Percentiles rank a stretch among this genome's conserved stretches.
Conservation (phyloP, 805 yeast genomes). For the Cyberlindnera meyerae region DNA sequence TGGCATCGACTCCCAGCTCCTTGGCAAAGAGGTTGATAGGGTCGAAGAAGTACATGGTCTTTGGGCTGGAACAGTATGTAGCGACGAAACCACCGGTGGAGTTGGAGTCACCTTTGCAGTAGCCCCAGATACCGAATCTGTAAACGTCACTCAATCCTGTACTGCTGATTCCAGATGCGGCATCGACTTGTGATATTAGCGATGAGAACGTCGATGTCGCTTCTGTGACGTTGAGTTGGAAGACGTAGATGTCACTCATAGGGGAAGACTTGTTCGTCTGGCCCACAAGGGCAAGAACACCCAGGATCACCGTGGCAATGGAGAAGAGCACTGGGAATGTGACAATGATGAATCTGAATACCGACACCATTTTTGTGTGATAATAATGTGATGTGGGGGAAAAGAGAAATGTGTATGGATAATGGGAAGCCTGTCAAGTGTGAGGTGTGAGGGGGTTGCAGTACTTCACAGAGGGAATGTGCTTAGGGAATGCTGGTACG, state of each 20-base stretch:
- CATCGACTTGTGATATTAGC: neutral
- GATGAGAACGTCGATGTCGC: slow-evolving; percentile 5
- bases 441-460: too few species aligned
- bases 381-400: neutral
- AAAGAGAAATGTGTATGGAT: too few species aligned
- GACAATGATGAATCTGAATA: slow-evolving; percentile 25
- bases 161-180: slow-evolving; percentile 4
- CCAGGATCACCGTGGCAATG: slow-evolving; percentile 41
- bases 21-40: slow-evolving; percentile 35
- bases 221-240: slow-evolving; percentile 41
- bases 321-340: slow-evolving; percentile 29
- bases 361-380: slow-evolving; percentile 19
- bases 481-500: too few species aligned
- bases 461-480: too few species aligned
- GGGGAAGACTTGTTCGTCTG: slow-evolving; percentile 39
- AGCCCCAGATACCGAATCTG: slow-evolving; percentile 60
- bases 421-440: too few species aligned
- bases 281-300: slow-evolving; percentile 49
- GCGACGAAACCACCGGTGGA: slow-evolving; percentile 25
- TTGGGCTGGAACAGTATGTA: slow-evolving; percentile 50
- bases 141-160: slow-evolving; percentile 43
- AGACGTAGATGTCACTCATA: slow-evolving; percentile 40
- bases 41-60: slow-evolving; percentile 52
- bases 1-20: slow-evolving; percentile 22
- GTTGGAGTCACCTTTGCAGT: slow-evolving; percentile 42